Base-by-base conservation (phyloP, 345 rosid species). In the Gossypium arboreum region DNA sequence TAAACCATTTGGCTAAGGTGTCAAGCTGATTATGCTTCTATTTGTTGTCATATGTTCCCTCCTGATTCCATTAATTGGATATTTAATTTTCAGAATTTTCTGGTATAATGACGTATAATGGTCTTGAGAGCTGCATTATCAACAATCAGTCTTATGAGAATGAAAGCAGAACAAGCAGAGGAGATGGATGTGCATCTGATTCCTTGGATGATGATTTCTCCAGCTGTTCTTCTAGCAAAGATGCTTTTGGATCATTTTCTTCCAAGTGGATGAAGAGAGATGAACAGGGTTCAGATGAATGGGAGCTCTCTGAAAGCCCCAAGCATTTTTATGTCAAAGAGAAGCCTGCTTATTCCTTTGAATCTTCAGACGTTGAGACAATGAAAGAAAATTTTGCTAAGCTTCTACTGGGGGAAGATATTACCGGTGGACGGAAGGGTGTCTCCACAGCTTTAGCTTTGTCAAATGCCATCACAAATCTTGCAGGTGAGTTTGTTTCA, bases 151-250 rank as follows among this genome's bases (percentile, higher is more conserved):
- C 97, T 25, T 91, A 84, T 68, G 99, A 93, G 55, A 87, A 78
- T 61, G 98, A 92, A 79, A 91, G 96, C 79, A 76, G 94, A 77
- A 87, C 91, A 65, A 92, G 95, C 84, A 80, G 88, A 80, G 98
- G 90, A 64, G 97, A 89, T 75, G 93, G 92, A 44, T 86, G 93
- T 74, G 76, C 81, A 8, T 89, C 90, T 4, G 96, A 95, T 73
- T 95, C 96, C 15, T 76, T 90, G 67, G 97, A 91, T 57, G 96
- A 92, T 70, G 97, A 88, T 78, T 89, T 83, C 43, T 88, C 97
- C 18, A 92, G 93, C 86, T 91, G 95, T 82, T 93, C 97, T 57
- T 94, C 99, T n/a, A 93, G 97, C 84, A 95, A 90, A 82, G 98
- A 94, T 69, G 94, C 81, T 70, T 91, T 75, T 48, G 93, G 98